Evolutionary conservation across 306 rosid species (phyloP).

Genomic region (Fagus crenata): DNA sequence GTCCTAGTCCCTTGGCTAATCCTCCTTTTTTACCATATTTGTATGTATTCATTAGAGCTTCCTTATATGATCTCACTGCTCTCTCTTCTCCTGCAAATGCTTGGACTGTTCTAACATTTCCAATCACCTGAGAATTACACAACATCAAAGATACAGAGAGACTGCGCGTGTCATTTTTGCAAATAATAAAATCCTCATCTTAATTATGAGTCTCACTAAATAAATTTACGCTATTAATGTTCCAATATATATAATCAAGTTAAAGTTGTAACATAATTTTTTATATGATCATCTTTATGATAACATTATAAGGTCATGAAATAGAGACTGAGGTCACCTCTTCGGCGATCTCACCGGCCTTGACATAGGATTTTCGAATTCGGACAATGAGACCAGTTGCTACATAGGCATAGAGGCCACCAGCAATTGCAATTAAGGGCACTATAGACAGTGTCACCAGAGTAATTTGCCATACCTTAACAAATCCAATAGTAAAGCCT

Average conservation of each 20-base stretch:
- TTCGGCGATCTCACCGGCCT: slow-evolving; percentile 96
- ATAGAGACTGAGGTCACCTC: slow-evolving; percentile 55
- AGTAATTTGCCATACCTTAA: slow-evolving; percentile 91
- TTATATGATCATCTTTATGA: background rate
- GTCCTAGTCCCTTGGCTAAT: slow-evolving; percentile 88
- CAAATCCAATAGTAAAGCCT: slow-evolving; percentile 80
- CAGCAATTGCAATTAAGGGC: slow-evolving; percentile 91
- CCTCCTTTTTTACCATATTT: slow-evolving; percentile 75
- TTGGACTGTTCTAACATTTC: slow-evolving; percentile 91
- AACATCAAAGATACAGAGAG: background rate
- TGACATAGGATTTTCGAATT: slow-evolving; percentile 73
- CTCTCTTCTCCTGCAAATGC: slow-evolving; percentile 96
- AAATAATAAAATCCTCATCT: background rate
- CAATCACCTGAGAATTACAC: slow-evolving; percentile 65
- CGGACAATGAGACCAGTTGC: slow-evolving; percentile 80
- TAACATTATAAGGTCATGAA: background rate
- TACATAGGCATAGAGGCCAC: slow-evolving; percentile 85
- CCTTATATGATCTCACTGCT: slow-evolving; percentile 69
- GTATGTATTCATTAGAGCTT: slow-evolving; percentile 71
- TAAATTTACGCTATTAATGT: too few relatives aligned
- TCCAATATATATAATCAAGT: too few relatives aligned
- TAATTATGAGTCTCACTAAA: too few relatives aligned
- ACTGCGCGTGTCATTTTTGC: background rate
- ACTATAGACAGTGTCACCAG: slow-evolving; percentile 86
- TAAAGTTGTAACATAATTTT: too few relatives aligned